Percentiles rank a stretch among this genome's conserved stretches.
Conservation (phyloP, 805 yeast species). For the Yarrowia alimentaria region DNA sequence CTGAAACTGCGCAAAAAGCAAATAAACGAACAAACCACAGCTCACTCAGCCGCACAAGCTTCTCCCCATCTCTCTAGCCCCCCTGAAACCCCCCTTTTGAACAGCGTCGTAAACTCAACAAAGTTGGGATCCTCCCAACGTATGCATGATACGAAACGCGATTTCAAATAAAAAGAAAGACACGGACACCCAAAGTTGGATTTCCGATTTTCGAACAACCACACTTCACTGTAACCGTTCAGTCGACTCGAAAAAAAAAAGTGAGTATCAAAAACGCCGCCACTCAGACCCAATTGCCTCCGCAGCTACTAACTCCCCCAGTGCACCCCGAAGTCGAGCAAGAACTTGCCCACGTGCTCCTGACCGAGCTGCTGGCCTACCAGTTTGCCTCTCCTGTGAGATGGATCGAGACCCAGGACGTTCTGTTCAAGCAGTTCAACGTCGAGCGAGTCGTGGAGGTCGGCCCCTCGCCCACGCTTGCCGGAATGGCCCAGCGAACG, state of each 20-base stretch:
- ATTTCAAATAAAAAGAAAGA: conserved; percentile 9
- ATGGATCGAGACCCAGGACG: conserved; percentile 99
- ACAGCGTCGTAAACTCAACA: conserved; percentile 7
- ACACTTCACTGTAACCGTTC: too few species aligned
- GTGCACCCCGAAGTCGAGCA: conserved; percentile 97
- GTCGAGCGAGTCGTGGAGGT: conserved; percentile 97
- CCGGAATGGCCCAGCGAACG: conserved; percentile 98
- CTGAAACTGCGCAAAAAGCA: neutral
- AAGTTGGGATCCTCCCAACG: conserved; percentile 22
- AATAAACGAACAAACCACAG: neutral
- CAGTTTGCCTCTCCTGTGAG: conserved; percentile 99
- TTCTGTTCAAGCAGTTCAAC: conserved; percentile 86
- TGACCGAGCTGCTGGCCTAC: conserved; percentile 95
- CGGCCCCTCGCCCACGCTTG: conserved; percentile 98
- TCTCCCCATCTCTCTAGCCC: too few species aligned
- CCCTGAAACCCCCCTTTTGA: neutral
- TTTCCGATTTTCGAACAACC: too few species aligned
- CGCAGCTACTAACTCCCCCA: conserved; percentile 12
- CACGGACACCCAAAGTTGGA: too few species aligned
- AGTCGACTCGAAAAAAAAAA: too few species aligned
- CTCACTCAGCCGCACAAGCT: too few species aligned
- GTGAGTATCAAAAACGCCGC: conserved; percentile 1
- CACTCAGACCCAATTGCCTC: neutral
- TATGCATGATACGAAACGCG: conserved; percentile 21
- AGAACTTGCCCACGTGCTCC: conserved; percentile 89